A percentile compares a stretch with the other conserved stretches of the same genome.
These are phyloP conservation scores for Ammopiptanthus mongolicus DNA, from an alignment of 306 rosid genomes.

Conservation along the genomic window DNA sequence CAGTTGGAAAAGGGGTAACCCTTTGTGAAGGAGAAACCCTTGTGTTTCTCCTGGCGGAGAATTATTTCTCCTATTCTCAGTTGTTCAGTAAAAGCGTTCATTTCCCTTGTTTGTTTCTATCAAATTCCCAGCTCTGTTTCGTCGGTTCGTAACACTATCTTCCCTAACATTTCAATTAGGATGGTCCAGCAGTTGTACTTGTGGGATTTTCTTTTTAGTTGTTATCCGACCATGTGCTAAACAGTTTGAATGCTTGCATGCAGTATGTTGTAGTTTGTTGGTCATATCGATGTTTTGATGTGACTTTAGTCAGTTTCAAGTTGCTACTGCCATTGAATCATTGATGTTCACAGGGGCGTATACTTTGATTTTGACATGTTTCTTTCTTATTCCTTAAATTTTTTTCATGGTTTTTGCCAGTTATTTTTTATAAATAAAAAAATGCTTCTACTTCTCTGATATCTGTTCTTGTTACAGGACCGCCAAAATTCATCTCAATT, in stretches of 20 bases:
- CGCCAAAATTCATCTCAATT: constrained; percentile 67
- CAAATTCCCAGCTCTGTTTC: no score
- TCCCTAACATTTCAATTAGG: neutral
- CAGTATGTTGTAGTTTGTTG: neutral
- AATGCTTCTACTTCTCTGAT: constrained; percentile 1
- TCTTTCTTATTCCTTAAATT: neutral
- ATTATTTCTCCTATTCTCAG: no score
- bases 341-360: neutral
- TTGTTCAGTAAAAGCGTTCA: no score
- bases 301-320: neutral
- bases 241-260: constrained; percentile 6
- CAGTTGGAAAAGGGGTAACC: no score
- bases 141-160: no score
- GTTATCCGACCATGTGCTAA: neutral
- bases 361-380: neutral
- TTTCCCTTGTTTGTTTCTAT: no score
- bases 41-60: no score
- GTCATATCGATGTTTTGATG: neutral
- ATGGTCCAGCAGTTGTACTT: neutral
- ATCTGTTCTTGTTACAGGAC: constrained; percentile 42
- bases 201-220: neutral
- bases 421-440: neutral
- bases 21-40: no score
- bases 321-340: neutral
- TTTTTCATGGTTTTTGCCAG: neutral